Conservation (phyloP, 192 early-diverging fungal genomes). For the Linnemannia hyalina region DNA sequence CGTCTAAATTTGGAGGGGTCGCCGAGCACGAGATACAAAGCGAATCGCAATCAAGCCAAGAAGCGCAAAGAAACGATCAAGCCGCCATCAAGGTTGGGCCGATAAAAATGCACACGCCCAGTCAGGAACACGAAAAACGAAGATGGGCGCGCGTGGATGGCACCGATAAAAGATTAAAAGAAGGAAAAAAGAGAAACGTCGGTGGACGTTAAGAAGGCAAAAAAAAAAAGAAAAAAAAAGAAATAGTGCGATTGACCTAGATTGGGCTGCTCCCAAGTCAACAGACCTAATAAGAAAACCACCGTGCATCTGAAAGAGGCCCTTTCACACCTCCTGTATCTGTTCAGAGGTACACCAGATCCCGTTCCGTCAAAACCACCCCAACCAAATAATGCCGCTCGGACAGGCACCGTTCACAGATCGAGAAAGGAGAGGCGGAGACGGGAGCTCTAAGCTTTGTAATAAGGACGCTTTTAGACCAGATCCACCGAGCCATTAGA, state of each 20-base stretch:
- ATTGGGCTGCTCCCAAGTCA: background rate
- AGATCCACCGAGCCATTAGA: background rate
- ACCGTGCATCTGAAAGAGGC: background rate
- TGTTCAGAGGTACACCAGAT: background rate
- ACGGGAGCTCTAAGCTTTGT: background rate
- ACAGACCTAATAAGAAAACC: background rate
- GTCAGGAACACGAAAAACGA: background rate
- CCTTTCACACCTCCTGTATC: background rate
- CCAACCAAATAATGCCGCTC: background rate
- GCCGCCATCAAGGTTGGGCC: background rate
- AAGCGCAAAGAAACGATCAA: background rate
- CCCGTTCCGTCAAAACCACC: background rate
- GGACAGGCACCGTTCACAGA: background rate
- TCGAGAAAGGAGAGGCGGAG: background rate
- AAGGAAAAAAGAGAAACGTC: background rate
- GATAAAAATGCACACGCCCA: slow-evolving; percentile 2
- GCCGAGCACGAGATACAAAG: background rate
- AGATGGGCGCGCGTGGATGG: slow-evolving; percentile 1
- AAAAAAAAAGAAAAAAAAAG: background rate
- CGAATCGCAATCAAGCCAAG: background rate
- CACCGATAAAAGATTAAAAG: slow-evolving; percentile 3
- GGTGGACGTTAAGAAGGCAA: background rate
- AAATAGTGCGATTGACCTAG: background rate
- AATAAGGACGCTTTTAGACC: slow-evolving; percentile 3
- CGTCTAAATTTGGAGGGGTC: slow-evolving; percentile 2